Conservation (phyloP, 441 rosid species). For the Erodium trifolium region DNA sequence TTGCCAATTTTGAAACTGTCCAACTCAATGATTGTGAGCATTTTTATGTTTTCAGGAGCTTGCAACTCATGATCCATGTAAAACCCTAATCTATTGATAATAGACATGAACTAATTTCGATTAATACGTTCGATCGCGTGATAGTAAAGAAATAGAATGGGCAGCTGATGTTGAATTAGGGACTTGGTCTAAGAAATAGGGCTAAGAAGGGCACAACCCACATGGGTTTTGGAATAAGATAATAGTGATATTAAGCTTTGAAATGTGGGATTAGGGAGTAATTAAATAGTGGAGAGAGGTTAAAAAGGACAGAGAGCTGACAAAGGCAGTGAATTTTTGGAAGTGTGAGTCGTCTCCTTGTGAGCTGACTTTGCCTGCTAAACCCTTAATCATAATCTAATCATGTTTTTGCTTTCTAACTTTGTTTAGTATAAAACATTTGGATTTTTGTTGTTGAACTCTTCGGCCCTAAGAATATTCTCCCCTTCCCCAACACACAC, state of each 20-base stretch:
- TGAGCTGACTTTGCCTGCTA: slow-evolving; percentile 74
- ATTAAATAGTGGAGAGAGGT: background rate
- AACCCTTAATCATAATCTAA: slow-evolving; percentile 84
- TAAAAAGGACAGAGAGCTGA: too few relatives aligned
- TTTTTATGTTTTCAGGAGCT: too few relatives aligned
- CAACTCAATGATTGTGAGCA: too few relatives aligned
- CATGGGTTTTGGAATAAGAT: background rate
- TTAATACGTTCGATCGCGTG: too few relatives aligned
- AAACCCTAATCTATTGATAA: too few relatives aligned
- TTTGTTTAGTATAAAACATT: slow-evolving; percentile 39
- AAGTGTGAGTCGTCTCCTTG: slow-evolving; percentile 58
- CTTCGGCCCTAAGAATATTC: slow-evolving; percentile 82
- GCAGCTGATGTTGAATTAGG: background rate
- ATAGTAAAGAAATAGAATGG: background rate
- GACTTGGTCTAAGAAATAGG: background rate
- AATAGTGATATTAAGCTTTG: slow-evolving; percentile 2
- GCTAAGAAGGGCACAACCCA: background rate
- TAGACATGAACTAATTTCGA: too few relatives aligned
- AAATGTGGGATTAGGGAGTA: background rate
- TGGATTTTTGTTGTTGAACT: slow-evolving; percentile 82
- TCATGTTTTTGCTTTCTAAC: slow-evolving; percentile 39
- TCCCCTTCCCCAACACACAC: slow-evolving; percentile 40
- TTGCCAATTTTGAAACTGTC: too few relatives aligned
- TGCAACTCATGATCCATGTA: too few relatives aligned
- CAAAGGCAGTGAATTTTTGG: slow-evolving; percentile 74